These are phyloP conservation scores for Candida frijolesensis DNA, from an alignment of 1,139 yeast genomes.

Conservation along the genomic window DNA sequence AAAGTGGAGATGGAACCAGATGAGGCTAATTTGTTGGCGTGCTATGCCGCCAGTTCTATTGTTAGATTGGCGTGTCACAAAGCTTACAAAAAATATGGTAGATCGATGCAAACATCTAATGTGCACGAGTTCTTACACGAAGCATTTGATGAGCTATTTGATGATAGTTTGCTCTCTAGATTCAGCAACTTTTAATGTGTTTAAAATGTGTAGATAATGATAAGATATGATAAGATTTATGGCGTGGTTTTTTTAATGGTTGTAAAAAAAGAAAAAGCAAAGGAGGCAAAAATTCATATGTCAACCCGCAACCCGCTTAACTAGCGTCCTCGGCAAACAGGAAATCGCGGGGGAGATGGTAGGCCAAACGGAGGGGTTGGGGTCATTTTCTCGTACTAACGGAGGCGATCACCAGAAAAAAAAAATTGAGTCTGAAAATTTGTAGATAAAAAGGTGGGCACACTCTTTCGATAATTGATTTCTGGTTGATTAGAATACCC, in stretches of 20 bases:
- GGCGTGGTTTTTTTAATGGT: background rate
- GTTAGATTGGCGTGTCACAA: conserved; percentile 66
- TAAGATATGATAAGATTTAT: background rate
- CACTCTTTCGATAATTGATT: background rate
- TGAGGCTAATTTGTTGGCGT: conserved; percentile 48
- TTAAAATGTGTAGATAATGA: background rate
- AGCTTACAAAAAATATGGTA: conserved; percentile 67
- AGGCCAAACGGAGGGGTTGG: too few relatives aligned
- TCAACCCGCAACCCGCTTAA: background rate
- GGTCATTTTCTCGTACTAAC: too few relatives aligned
- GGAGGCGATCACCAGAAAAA: background rate
- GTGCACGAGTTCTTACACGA: conserved; percentile 68
- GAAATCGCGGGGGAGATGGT: too few relatives aligned
- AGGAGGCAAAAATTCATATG: background rate
- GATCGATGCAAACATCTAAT: conserved; percentile 87
- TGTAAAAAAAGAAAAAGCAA: background rate
- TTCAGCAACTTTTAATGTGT: conserved; percentile 2
- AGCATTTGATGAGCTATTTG: conserved; percentile 59
- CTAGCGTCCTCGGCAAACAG: background rate
- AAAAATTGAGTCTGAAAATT: too few relatives aligned
- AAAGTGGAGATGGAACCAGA: conserved; percentile 63
- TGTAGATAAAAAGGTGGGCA: background rate
- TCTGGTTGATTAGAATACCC: conserved; percentile 4
- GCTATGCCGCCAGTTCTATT: conserved; percentile 71
- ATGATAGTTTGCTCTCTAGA: conserved; percentile 13